Evolutionary conservation across 306 rosid genomes (phyloP).

Genomic region (Lupinus albus): DNA sequence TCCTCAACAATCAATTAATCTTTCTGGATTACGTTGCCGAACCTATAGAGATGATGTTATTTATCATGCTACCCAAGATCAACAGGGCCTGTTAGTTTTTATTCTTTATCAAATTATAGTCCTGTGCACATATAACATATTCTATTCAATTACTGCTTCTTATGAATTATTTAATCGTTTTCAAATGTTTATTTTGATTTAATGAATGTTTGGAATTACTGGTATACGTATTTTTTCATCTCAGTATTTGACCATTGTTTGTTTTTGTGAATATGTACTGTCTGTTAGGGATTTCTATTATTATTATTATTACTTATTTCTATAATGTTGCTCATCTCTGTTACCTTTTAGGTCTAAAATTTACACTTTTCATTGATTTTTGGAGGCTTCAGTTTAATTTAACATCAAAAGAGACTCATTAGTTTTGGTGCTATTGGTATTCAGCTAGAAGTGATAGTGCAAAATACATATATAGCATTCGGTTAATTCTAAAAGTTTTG

Average conservation of each 20-base stretch:
- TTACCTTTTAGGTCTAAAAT: neutral
- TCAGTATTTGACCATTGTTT: neutral
- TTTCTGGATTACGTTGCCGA: slow-evolving; percentile 73
- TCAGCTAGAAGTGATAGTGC: slow-evolving; percentile 1
- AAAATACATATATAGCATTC: neutral
- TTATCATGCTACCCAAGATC: slow-evolving; percentile 92
- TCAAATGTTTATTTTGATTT: neutral
- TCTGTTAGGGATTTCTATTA: neutral
- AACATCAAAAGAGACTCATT: neutral
- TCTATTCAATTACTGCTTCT: neutral
- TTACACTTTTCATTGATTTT: neutral
- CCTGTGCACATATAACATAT: neutral
- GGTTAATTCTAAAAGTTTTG: neutral
- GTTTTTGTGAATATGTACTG: neutral
- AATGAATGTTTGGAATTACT: neutral
- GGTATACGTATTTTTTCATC: neutral
- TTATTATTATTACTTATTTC: no score
- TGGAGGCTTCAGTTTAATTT: neutral
- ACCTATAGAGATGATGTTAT: slow-evolving; percentile 87
- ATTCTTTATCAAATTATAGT: neutral
- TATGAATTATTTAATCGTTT: neutral
- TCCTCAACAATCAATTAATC: slow-evolving; percentile 90
- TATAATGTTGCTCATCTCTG: neutral
- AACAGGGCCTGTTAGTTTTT: slow-evolving; percentile 86
- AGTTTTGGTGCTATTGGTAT: neutral